Evolutionary conservation across 352 stramenopile species (phyloP), one percentile per base, ranked within the genome.

Genomic region (Phytophthora constricta): DNA sequence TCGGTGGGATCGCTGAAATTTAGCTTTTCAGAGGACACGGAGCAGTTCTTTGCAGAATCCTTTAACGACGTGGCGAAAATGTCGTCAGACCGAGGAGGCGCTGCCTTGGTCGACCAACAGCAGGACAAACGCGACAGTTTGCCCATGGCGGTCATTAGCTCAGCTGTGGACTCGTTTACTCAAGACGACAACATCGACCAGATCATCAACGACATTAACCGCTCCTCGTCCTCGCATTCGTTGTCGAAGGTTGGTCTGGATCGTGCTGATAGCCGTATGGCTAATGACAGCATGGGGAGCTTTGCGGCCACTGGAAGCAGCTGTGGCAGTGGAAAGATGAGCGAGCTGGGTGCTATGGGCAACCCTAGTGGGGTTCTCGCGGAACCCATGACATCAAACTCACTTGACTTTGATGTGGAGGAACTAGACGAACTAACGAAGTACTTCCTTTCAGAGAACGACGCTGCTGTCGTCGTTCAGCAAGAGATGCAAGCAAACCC

Each of bases 121-220:
- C 55, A 73, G 31, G 58, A 68, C 42, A 90, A 87, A 62, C 72
- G 74, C 16, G 84, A 92, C 58, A 92, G 80, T 58, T 68, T 92
- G n/a, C 82, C 86, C 4, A 82, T 94, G 47, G 79, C 74, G 3
- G 73, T 87, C 34, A 90, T 90, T 47, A 82, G 68, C 54, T 86
- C 79, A 4, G 79, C 84, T 2, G 74, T 89, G 26, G 86, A 92
- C 52, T 92, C 82, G 28, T 94, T 94, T 31, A 86, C 82, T 26
- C 80, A 89, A 47, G 80, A 90, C 54, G 80, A 81, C 60, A 91
- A 91, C 60, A 28, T 94, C 48, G 84, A 92, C 59, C 73, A 84
- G 56, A 91, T 94, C 47, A 91, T 94, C 43, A 81, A 85, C 28
- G 84, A 91, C 33, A 92, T 92, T 39, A 76, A 89, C 56, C 78